Evolutionary conservation across 2,329 filamentous ascomycete species (phyloP).

Genomic region (Cladophialophora psammophila): DNA sequence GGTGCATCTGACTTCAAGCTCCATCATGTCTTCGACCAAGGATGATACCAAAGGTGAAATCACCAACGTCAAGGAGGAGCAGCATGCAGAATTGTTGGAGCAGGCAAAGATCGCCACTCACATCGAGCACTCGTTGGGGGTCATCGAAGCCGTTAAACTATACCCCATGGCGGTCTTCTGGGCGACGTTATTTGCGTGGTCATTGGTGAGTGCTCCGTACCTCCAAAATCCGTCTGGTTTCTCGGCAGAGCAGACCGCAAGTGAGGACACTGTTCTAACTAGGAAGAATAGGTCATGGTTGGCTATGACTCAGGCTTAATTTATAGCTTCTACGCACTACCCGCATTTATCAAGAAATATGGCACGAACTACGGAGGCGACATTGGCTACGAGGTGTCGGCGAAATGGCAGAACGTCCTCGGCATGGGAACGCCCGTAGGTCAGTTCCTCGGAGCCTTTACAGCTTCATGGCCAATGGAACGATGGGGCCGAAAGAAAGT

Average conservation of each 20-base stretch:
- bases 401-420: constrained; percentile 65
- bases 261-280: neutral
- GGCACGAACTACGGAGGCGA: constrained; percentile 37
- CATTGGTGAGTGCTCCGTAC: constrained; percentile 26
- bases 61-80: constrained; percentile 19
- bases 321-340: constrained; percentile 43
- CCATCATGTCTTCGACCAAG: constrained; percentile 12
- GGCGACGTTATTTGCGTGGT: constrained; percentile 41
- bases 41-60: constrained; percentile 17
- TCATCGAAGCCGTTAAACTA: constrained; percentile 77
- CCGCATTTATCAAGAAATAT: constrained; percentile 44
- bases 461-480: constrained; percentile 71
- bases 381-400: constrained; percentile 58
- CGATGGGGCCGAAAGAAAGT: constrained; percentile 70
- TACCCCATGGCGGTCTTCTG: constrained; percentile 81
- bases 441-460: constrained; percentile 71
- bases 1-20: neutral
- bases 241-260: neutral
- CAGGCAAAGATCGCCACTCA: constrained; percentile 50
- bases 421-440: constrained; percentile 66
- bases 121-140: constrained; percentile 69
- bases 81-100: constrained; percentile 26
- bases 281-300: constrained; percentile 50
- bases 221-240: neutral
- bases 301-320: constrained; percentile 43